Evolutionary conservation across 345 rosid species (phyloP).

Genomic region (Eucalyptus curtisii): DNA sequence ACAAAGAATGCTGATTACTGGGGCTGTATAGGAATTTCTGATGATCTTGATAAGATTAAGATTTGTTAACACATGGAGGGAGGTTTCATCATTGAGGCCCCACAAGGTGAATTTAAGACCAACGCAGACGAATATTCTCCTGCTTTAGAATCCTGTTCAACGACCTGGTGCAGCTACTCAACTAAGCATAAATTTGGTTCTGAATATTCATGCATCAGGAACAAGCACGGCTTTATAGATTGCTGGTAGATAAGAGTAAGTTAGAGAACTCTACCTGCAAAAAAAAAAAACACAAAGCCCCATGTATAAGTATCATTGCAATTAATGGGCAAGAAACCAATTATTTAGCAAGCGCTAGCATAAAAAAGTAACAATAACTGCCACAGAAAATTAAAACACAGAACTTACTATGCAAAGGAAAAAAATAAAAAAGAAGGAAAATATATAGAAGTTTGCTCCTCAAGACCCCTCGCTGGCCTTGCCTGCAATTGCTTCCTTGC

Average conservation of each 20-base stretch:
- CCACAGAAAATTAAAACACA: not conserved
- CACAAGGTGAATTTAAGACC: constrained; percentile 14
- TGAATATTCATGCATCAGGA: not conserved
- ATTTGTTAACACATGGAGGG: constrained; percentile 28
- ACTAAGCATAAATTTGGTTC: not conserved
- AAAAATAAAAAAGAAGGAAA: constrained; percentile 14
- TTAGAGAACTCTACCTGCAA: constrained; percentile 54
- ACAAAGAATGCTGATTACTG: not conserved
- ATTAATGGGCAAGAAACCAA: not conserved
- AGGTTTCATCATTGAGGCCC: constrained; percentile 24
- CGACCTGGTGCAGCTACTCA: not conserved
- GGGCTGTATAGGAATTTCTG: not conserved
- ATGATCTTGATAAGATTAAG: constrained; percentile 10
- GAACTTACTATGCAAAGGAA: constrained; percentile 7
- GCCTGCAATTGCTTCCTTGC: constrained; percentile 43
- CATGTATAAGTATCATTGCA: not conserved
- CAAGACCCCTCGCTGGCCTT: constrained; percentile 48
- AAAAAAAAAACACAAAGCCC: not conserved
- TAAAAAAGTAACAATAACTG: not conserved
- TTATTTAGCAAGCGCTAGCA: not conserved
- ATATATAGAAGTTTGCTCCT: not conserved
- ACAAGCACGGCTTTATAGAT: not conserved
- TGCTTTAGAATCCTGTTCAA: not conserved
- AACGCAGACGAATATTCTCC: not conserved
- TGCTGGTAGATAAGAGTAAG: constrained; percentile 18